Evolutionary conservation across 2,329 filamentous ascomycete genomes (phyloP).

Genomic region (Apiospora arundinis): DNA sequence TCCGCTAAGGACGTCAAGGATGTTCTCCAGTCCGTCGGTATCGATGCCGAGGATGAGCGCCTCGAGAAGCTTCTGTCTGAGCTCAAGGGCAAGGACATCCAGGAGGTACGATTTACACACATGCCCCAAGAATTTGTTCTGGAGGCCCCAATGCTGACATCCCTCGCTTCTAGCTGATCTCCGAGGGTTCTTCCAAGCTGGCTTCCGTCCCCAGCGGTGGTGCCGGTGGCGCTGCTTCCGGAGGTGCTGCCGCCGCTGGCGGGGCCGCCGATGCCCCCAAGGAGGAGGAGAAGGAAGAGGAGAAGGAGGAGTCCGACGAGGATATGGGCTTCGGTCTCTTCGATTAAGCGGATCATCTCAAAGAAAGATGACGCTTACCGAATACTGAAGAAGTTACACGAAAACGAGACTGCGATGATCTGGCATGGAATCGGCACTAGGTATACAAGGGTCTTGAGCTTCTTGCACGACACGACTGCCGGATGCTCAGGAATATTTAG

Average conservation of each 20-base stretch:
- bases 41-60: conserved; percentile 90
- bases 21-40: conserved; percentile 92
- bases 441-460: conserved; percentile 35
- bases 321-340: conserved; percentile 81
- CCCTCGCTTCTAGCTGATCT: conserved; percentile 72
- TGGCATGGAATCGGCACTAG: conserved; percentile 39
- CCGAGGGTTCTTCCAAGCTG: conserved; percentile 89
- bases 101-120: conserved; percentile 70
- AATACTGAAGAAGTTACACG: conserved; percentile 35
- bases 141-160: conserved; percentile 29
- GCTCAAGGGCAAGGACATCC: conserved; percentile 91
- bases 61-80: conserved; percentile 86
- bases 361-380: conserved; percentile 26
- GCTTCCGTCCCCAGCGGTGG: conserved; percentile 96
- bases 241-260: conserved; percentile 67
- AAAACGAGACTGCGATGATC: conserved; percentile 36
- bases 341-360: conserved; percentile 62
- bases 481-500: conserved; percentile 20
- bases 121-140: background rate
- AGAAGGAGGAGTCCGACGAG: conserved; percentile 75
- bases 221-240: conserved; percentile 73
- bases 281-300: conserved; percentile 74
- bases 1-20: conserved; percentile 84
- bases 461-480: conserved; percentile 27
- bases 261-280: conserved; percentile 68